Conservation (phyloP, 2,329 filamentous ascomycete genomes). For the Fusarium subtropicale region DNA sequence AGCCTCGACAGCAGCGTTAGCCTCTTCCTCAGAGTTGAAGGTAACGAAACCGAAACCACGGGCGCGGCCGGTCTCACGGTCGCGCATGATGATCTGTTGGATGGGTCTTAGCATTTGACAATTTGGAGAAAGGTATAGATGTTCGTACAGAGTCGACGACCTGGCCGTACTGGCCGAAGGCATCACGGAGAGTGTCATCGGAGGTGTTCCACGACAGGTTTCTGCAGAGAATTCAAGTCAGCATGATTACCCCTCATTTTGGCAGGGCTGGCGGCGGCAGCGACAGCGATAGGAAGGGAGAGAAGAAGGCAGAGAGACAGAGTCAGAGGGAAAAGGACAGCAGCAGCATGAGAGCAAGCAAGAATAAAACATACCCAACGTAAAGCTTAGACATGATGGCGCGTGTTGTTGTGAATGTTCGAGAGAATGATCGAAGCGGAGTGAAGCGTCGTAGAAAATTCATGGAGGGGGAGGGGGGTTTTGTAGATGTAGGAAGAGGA, state of each 20-base stretch:
- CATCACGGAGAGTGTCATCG: neutral
- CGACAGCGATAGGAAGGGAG: neutral
- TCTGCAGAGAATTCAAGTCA: conserved; percentile 1
- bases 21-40: neutral
- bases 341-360: too few relatives aligned
- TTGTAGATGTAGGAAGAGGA: conserved; percentile 1
- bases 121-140: neutral
- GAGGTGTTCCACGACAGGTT: conserved; percentile 8
- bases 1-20: neutral
- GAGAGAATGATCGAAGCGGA: conserved; percentile 3
- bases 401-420: conserved; percentile 4
- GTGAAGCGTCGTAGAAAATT: conserved; percentile 3
- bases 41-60: conserved; percentile 13
- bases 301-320: neutral
- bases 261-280: too few relatives aligned
- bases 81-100: conserved; percentile 1
- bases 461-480: neutral
- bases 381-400: conserved; percentile 12
- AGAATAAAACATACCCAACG: neutral
- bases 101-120: neutral
- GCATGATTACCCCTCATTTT: conserved; percentile 4
- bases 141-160: conserved; percentile 1
- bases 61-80: conserved; percentile 7
- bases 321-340: neutral
- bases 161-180: neutral